Conservation (phyloP, 225 moss, liverwort and hornwort species). For the Bryoerythrophyllum caledonicum region DNA sequence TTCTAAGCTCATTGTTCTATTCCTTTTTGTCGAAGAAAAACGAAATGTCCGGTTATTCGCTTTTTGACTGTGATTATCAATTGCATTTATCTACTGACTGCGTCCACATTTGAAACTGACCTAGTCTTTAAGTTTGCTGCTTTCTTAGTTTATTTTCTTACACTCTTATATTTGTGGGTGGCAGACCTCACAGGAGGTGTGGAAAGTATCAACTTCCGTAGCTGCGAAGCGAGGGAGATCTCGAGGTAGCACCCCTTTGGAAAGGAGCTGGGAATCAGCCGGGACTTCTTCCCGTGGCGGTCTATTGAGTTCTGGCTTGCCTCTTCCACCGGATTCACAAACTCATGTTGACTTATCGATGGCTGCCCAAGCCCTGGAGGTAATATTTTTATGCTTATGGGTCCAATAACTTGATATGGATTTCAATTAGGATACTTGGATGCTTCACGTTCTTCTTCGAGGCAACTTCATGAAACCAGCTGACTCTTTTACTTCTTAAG, state of each 20-base stretch:
- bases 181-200: constrained; percentile 63
- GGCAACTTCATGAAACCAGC: background rate
- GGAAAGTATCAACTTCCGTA: constrained; percentile 59
- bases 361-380: constrained; percentile 52
- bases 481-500: background rate
- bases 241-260: constrained; percentile 44
- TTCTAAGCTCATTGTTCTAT: background rate
- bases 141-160: constrained; percentile 3
- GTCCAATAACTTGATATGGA: background rate
- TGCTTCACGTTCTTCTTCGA: background rate
- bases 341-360: constrained; percentile 47
- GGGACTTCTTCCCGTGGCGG: constrained; percentile 39
- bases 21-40: background rate
- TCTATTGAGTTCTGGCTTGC: constrained; percentile 37
- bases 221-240: constrained; percentile 52
- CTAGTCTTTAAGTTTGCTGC: background rate
- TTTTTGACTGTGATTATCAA: constrained; percentile 4
- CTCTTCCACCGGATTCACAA: constrained; percentile 43
- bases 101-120: background rate
- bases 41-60: background rate
- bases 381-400: constrained; percentile 25
- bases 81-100: constrained; percentile 12
- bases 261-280: constrained; percentile 52
- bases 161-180: constrained; percentile 12
- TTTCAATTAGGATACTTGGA: background rate